Evolutionary conservation across 106 monocot genomes (phyloP).

Genomic region (Iris macrosiphon): DNA sequence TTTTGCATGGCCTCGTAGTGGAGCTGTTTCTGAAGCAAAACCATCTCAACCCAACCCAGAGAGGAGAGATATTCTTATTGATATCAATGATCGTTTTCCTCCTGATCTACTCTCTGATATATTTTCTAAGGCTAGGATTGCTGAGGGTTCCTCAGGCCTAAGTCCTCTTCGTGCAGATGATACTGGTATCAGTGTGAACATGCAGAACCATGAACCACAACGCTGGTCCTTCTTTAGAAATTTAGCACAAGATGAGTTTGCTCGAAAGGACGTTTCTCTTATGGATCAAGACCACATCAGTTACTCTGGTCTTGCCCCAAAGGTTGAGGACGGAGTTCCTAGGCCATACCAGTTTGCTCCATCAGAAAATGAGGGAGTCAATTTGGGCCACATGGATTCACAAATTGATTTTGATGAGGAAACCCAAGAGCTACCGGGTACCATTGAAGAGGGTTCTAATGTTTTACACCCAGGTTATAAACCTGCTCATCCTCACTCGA

Average conservation of each 20-base stretch:
- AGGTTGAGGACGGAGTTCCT: conserved; percentile 29
- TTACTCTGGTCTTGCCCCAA: conserved; percentile 24
- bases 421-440: conserved; percentile 30
- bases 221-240: conserved; percentile 93
- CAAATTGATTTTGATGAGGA: conserved; percentile 48
- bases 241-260: conserved; percentile 83
- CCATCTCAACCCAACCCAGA: conserved; percentile 12
- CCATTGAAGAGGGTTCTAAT: conserved; percentile 18
- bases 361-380: conserved; percentile 22
- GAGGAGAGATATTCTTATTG: conserved; percentile 40
- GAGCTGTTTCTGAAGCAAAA: conserved; percentile 31
- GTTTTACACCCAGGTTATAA: conserved; percentile 25
- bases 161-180: conserved; percentile 40
- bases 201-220: conserved; percentile 74
- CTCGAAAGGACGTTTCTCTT: conserved; percentile 64
- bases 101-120: conserved; percentile 80
- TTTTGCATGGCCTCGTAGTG: conserved; percentile 11
- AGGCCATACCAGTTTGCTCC: conserved; percentile 25
- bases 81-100: conserved; percentile 79
- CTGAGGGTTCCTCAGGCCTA: conserved; percentile 33
- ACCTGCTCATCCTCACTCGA: conserved; percentile 22
- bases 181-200: conserved; percentile 65
- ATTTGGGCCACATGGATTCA: conserved; percentile 28
- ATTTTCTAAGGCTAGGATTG: conserved; percentile 52
- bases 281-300: conserved; percentile 75